Evolutionary conservation across 495 filamentous ascomycete species (phyloP).

Genomic region (Aspergillus ellipticus): DNA sequence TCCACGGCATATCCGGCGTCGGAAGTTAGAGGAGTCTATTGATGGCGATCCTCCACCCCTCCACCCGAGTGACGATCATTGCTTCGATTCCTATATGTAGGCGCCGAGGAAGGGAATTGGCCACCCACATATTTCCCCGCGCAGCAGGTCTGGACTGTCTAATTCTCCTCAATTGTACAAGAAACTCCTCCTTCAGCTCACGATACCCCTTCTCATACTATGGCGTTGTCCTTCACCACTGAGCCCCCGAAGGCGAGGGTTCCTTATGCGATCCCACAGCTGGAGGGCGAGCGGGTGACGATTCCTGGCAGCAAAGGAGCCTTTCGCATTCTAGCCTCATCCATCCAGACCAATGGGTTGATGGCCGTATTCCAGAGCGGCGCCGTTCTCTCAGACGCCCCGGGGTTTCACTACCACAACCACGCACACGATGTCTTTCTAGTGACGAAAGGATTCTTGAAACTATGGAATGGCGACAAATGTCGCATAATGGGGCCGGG

Average conservation of each 20-base stretch:
- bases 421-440: slow-evolving; percentile 48
- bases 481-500: slow-evolving; percentile 42
- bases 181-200: slow-evolving; percentile 6
- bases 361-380: slow-evolving; percentile 47
- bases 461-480: slow-evolving; percentile 45
- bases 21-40: neutral
- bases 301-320: slow-evolving; percentile 43
- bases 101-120: neutral
- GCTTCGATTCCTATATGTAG: neutral
- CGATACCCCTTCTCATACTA: slow-evolving; percentile 8
- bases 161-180: neutral
- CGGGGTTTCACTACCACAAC: slow-evolving; percentile 48
- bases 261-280: slow-evolving; percentile 39
- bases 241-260: slow-evolving; percentile 25
- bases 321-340: slow-evolving; percentile 43
- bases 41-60: neutral
- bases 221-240: slow-evolving; percentile 26
- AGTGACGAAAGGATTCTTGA: slow-evolving; percentile 43
- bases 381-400: slow-evolving; percentile 37
- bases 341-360: slow-evolving; percentile 40
- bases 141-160: neutral
- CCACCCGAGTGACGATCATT: too few relatives aligned
- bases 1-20: slow-evolving; percentile 14
- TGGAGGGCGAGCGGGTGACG: slow-evolving; percentile 42
- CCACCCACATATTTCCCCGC: slow-evolving; percentile 12